phyloP scores from a whole-genome alignment of 164 flowering plant species.

The Dillenia turbinata region DNA sequence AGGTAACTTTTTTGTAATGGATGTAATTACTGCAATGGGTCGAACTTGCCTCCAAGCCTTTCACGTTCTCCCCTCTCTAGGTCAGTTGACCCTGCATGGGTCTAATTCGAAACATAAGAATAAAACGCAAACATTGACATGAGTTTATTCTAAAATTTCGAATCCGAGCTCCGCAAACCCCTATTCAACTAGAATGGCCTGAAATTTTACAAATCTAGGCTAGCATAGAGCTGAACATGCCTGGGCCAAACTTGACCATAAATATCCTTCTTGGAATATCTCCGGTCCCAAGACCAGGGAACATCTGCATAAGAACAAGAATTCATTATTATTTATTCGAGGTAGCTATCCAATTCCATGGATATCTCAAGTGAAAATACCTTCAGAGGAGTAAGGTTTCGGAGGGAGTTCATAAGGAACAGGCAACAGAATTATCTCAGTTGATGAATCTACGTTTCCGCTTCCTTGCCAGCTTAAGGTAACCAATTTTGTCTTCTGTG shows the following conservation, averaged over 20 bases:
- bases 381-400: conserved; percentile 66
- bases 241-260: conserved; percentile 89
- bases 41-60: too few relatives aligned
- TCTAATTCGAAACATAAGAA: too few relatives aligned
- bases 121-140: too few relatives aligned
- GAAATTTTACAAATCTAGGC: conserved; percentile 12
- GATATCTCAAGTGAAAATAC: conserved; percentile 24
- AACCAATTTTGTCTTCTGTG: conserved; percentile 42
- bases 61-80: too few relatives aligned
- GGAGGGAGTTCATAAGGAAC: conserved; percentile 95
- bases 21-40: too few relatives aligned
- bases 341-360: neutral
- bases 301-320: conserved; percentile 47
- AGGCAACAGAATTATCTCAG: conserved; percentile 59
- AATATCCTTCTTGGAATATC: conserved; percentile 76
- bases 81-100: too few relatives aligned
- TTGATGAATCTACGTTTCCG: conserved; percentile 18
- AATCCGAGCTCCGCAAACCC: too few relatives aligned
- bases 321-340: neutral
- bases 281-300: conserved; percentile 97
- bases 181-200: too few relatives aligned
- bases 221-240: conserved; percentile 35
- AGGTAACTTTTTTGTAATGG: too few relatives aligned
- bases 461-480: conserved; percentile 54
- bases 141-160: too few relatives aligned